These are phyloP conservation scores for Podila epigama DNA, from an alignment of 192 early-diverging fungal genomes.

Conservation along the genomic window DNA sequence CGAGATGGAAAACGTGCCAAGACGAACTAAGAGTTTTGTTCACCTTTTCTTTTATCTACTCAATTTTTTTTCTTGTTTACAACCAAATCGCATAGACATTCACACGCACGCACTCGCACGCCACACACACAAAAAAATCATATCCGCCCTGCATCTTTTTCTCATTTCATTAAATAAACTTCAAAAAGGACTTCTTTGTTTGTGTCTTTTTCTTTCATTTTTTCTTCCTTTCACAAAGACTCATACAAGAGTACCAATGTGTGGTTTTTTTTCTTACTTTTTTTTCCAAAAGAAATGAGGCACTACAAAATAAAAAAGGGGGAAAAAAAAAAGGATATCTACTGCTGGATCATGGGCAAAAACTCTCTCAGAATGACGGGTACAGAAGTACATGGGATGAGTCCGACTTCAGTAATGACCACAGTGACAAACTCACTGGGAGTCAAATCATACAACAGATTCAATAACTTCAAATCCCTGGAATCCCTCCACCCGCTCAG, in stretches of 20 bases:
- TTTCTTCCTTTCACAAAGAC: not conserved
- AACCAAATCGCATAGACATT: no score
- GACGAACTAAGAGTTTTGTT: not conserved
- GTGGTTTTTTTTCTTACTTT: not conserved
- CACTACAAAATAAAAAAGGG: not conserved
- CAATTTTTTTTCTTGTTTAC: no score
- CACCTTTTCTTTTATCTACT: not conserved
- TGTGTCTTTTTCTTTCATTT: not conserved
- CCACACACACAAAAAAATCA: no score
- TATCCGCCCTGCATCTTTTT: no score
- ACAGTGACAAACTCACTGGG: slow-evolving; percentile 92
- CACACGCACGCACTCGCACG: no score
- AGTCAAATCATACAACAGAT: slow-evolving; percentile 94
- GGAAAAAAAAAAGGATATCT: not conserved
- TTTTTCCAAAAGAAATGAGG: not conserved
- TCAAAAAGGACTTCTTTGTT: no score
- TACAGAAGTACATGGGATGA: slow-evolving; percentile 90
- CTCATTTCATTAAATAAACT: no score
- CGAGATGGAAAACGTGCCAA: slow-evolving; percentile 51
- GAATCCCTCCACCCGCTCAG: slow-evolving; percentile 78
- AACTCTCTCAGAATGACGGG: slow-evolving; percentile 64
- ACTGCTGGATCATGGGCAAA: slow-evolving; percentile 50
- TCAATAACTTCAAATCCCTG: slow-evolving; percentile 82
- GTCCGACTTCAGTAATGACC: slow-evolving; percentile 91
- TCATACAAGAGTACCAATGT: not conserved